Conservation (phyloP, 345 rosid genomes). For the Corchorus capsularis region DNA sequence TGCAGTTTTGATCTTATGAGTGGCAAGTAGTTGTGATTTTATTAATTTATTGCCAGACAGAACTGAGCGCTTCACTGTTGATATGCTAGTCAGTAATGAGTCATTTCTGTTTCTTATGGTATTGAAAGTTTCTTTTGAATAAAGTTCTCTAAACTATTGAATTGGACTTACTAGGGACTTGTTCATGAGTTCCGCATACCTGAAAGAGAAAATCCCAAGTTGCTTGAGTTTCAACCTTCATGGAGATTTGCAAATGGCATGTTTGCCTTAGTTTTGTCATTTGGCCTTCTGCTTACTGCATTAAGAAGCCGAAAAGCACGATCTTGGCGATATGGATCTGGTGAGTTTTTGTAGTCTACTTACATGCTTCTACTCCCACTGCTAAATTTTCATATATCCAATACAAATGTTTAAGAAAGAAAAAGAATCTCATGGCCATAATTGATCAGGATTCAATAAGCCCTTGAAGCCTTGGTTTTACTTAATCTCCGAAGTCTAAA, state of each 20-base stretch:
- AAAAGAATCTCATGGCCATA: neutral
- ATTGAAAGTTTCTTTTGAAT: neutral
- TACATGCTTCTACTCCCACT: conserved; percentile 10
- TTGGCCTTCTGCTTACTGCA: conserved; percentile 76
- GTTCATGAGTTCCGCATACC: conserved; percentile 86
- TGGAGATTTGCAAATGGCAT: conserved; percentile 96
- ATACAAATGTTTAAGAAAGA: neutral
- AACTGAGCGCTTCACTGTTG: conserved; percentile 10
- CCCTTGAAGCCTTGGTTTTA: neutral
- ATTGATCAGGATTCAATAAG: neutral
- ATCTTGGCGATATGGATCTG: conserved; percentile 87
- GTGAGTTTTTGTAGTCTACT: conserved; percentile 37
- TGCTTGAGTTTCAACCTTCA: conserved; percentile 63
- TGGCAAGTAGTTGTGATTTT: neutral
- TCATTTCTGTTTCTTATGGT: neutral
- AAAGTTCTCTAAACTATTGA: conserved; percentile 12
- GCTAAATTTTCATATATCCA: neutral
- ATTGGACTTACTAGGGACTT: conserved; percentile 54
- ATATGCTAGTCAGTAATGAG: neutral
- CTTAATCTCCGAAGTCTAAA: neutral
- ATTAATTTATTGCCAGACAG: neutral
- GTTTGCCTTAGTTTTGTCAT: conserved; percentile 82
- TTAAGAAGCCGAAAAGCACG: conserved; percentile 84
- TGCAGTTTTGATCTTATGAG: neutral
- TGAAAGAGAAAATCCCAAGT: conserved; percentile 63